Conservation (phyloP, 2,329 filamentous ascomycete species). For the Aspergillus sp. region DNA sequence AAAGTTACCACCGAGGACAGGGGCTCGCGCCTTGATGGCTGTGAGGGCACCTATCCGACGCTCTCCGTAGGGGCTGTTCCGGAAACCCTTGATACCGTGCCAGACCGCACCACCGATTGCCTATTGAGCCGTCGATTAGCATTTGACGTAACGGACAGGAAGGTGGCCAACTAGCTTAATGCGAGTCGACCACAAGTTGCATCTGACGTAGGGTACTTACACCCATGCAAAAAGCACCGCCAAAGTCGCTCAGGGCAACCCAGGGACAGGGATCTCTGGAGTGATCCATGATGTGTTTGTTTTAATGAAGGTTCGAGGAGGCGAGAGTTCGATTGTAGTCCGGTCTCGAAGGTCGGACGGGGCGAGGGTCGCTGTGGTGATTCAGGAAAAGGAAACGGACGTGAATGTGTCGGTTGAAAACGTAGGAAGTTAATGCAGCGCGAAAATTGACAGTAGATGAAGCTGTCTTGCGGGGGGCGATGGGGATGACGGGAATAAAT, state of each 20-base stretch:
- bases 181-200: neutral
- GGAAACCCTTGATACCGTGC: conserved; percentile 95
- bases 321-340: neutral
- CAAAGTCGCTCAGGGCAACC: conserved; percentile 96
- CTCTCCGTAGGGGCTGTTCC: conserved; percentile 89
- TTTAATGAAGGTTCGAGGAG: neutral
- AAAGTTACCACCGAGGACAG: conserved; percentile 95
- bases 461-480: neutral
- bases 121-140: conserved; percentile 38
- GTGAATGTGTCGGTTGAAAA: too few species aligned
- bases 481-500: neutral
- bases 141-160: neutral
- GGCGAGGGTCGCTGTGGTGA: neutral
- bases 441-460: neutral
- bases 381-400: too few species aligned
- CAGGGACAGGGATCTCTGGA: conserved; percentile 94
- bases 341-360: neutral
- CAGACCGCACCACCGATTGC: conserved; percentile 80
- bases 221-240: conserved; percentile 94
- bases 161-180: neutral
- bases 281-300: conserved; percentile 71
- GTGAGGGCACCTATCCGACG: conserved; percentile 93
- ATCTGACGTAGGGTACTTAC: conserved; percentile 53
- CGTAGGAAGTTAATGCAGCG: too few species aligned
- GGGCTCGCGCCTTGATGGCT: conserved; percentile 94